Conservation (phyloP, 2,329 filamentous ascomycete genomes). For the Allantophomopsis lycopodina region DNA sequence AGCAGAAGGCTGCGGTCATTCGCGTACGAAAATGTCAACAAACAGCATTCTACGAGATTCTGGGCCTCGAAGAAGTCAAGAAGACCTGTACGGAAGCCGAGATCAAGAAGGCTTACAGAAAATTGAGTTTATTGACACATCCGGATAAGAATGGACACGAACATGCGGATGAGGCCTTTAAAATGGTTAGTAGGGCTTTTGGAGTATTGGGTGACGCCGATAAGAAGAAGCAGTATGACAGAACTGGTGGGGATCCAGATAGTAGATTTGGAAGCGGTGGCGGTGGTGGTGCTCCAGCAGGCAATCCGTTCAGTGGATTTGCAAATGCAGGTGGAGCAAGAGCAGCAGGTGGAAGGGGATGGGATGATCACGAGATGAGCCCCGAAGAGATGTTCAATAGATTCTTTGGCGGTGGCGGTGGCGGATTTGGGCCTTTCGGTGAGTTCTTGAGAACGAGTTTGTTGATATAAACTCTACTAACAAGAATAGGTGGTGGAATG, state of each 20-base stretch:
- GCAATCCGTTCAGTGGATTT: conserved; percentile 53
- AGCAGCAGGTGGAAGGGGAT: conserved; percentile 37
- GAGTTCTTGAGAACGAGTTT: conserved; percentile 21
- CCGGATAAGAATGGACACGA: conserved; percentile 98
- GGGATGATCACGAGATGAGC: conserved; percentile 74
- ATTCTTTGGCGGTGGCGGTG: conserved; percentile 69
- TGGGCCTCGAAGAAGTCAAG: conserved; percentile 54
- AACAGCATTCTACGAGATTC: conserved; percentile 92
- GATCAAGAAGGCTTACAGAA: conserved; percentile 96
- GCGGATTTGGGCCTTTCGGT: conserved; percentile 55
- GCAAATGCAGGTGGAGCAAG: conserved; percentile 18
- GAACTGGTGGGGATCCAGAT: conserved; percentile 85
- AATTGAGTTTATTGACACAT: conserved; percentile 86
- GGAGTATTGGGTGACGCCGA: conserved; percentile 86
- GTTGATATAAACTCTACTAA: too few relatives aligned
- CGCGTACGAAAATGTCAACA: conserved; percentile 73
- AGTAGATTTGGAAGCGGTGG: conserved; percentile 57
- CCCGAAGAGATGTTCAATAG: conserved; percentile 94
- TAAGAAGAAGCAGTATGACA: conserved; percentile 80
- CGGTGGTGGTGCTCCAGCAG: conserved; percentile 40
- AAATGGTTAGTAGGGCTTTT: conserved; percentile 92
- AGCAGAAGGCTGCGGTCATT: conserved; percentile 85
- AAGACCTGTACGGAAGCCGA: conserved; percentile 62
- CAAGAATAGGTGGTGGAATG: conserved; percentile 27
- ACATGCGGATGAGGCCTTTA: conserved; percentile 94